Percentiles rank a stretch among this genome's conserved stretches.
phyloP scores from a whole-genome alignment of 2,329 filamentous ascomycete genomes.

The Sporothrix euskadiensis region DNA sequence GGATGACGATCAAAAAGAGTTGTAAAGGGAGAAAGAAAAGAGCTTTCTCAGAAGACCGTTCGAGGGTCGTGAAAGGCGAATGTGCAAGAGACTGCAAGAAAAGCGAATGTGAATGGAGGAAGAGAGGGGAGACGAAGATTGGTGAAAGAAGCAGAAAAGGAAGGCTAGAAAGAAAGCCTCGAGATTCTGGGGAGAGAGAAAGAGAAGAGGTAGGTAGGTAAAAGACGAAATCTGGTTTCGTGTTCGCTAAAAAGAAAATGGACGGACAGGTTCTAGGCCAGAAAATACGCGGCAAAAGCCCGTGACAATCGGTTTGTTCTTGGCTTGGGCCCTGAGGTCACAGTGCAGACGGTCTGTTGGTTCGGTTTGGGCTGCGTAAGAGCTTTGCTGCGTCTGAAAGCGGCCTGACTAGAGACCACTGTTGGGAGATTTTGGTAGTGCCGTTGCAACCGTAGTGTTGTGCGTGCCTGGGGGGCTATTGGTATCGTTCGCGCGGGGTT shows the following conservation, averaged over 20 bases:
- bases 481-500: neutral
- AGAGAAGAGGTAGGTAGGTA: neutral
- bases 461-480: neutral
- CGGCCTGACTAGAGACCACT: conserved; percentile 5
- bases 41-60: neutral
- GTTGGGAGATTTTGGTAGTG: neutral
- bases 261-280: conserved; percentile 7
- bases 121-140: neutral
- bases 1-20: neutral
- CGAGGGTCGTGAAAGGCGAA: neutral
- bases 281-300: conserved; percentile 9
- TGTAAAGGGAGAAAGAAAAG: neutral
- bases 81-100: neutral
- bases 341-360: neutral
- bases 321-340: conserved; percentile 2
- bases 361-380: neutral
- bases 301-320: conserved; percentile 8
- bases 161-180: neutral
- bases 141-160: neutral
- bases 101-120: neutral
- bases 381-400: conserved; percentile 6
- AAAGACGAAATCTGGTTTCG: neutral
- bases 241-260: neutral
- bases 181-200: neutral
- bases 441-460: neutral